Evolutionary conservation across 306 rosid genomes (phyloP).

Genomic region (Luffa aegyptiaca): DNA sequence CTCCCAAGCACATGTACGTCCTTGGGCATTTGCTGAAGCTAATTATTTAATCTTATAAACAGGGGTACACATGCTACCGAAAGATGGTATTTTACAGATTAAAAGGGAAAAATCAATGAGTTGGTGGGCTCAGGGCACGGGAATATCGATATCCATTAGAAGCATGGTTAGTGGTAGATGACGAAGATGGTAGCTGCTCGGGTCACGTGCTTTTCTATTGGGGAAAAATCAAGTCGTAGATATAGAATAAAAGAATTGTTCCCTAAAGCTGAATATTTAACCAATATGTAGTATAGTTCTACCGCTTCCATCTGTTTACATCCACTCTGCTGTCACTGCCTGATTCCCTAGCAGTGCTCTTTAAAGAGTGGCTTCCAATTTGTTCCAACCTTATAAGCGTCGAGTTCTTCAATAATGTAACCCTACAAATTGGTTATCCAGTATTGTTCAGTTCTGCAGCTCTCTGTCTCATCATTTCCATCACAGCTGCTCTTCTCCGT

Average conservation of each 20-base stretch:
- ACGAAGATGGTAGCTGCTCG: neutral
- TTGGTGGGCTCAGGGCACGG: neutral
- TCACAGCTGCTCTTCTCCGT: slow-evolving; percentile 92
- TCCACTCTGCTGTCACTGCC: slow-evolving; percentile 17
- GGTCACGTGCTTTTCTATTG: neutral
- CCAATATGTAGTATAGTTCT: slow-evolving; percentile 29
- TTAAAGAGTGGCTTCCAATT: slow-evolving; percentile 23
- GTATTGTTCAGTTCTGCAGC: slow-evolving; percentile 85
- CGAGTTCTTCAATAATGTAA: slow-evolving; percentile 17
- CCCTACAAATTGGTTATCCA: slow-evolving; percentile 40
- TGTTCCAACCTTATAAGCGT: slow-evolving; percentile 7
- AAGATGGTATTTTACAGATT: slow-evolving; percentile 7
- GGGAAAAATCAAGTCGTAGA: slow-evolving; percentile 16
- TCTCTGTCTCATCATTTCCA: slow-evolving; percentile 99
- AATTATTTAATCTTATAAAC: slow-evolving; percentile 9
- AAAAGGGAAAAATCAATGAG: neutral
- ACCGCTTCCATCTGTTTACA: slow-evolving; percentile 27
- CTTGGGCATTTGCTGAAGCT: neutral
- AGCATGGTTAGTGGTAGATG: neutral
- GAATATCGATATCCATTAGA: neutral
- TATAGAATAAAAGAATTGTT: slow-evolving; percentile 18
- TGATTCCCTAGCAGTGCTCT: slow-evolving; percentile 19
- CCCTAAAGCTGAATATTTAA: slow-evolving; percentile 17
- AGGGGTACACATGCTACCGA: neutral
- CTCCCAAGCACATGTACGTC: neutral